Conservation (phyloP, 192 early-diverging fungal genomes). For the Polychytrium aggregatum region DNA sequence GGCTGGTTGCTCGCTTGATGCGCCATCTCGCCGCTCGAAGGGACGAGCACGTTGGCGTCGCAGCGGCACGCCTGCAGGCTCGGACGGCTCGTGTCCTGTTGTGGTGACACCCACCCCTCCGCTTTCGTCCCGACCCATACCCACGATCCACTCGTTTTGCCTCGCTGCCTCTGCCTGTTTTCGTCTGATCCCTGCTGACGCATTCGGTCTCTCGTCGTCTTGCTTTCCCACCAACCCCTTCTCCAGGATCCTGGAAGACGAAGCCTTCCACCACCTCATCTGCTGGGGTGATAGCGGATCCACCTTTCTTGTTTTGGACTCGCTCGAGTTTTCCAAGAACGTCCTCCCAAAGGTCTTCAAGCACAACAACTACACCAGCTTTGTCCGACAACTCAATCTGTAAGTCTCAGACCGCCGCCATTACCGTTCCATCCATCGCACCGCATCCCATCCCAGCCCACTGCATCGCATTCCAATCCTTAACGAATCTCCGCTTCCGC, state of each 20-base stretch:
- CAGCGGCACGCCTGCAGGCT: too few species aligned
- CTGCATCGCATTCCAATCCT: neutral
- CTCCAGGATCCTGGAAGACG: conserved; percentile 59
- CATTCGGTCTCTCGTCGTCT: too few species aligned
- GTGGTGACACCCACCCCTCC: too few species aligned
- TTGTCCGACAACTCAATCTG: conserved; percentile 81
- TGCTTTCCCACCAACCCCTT: neutral
- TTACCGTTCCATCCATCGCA: neutral
- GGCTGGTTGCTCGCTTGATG: too few species aligned
- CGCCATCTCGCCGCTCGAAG: too few species aligned
- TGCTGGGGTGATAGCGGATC: conserved; percentile 74
- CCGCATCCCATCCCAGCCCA: neutral
- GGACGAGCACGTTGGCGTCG: too few species aligned
- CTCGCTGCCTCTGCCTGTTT: too few species aligned
- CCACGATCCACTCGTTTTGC: too few species aligned
- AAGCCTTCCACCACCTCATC: conserved; percentile 41
- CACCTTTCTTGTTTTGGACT: conserved; percentile 79
- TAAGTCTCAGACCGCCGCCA: conserved; percentile 8
- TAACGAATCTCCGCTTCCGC: neutral
- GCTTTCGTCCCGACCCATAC: too few species aligned
- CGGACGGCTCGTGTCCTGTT: too few species aligned
- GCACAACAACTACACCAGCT: conserved; percentile 87
- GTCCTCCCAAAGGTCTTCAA: conserved; percentile 81
- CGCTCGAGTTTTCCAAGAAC: conserved; percentile 64
- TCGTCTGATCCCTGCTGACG: too few species aligned